Evolutionary conservation across 2,329 filamentous ascomycete species (phyloP).

Genomic region (Fonsecaea pugnacius): DNA sequence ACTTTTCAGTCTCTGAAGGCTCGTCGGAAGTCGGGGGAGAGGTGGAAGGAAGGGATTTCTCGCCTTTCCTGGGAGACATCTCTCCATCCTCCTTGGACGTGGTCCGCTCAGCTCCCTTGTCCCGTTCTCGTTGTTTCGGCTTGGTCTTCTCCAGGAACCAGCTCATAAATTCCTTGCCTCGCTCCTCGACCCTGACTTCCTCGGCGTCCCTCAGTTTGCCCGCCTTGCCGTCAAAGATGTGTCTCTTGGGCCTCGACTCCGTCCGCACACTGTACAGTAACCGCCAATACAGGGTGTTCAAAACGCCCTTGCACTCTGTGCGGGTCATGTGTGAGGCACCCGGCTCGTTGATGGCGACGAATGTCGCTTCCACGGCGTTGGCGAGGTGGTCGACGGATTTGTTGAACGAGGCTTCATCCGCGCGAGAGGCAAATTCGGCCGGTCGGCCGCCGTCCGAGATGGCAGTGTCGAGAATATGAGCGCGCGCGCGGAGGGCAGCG

Average conservation of each 20-base stretch:
- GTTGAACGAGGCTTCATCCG: slow-evolving; percentile 65
- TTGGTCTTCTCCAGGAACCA: slow-evolving; percentile 26
- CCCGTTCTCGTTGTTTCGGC: not conserved
- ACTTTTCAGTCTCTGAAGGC: slow-evolving; percentile 26
- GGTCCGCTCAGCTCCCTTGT: not conserved
- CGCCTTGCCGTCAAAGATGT: slow-evolving; percentile 42
- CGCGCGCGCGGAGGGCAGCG: slow-evolving; percentile 65
- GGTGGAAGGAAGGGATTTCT: not conserved
- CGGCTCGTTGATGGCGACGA: slow-evolving; percentile 70
- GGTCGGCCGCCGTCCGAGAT: slow-evolving; percentile 65
- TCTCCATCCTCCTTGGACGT: not conserved
- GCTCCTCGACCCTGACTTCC: slow-evolving; percentile 30
- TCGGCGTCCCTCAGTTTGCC: slow-evolving; percentile 26
- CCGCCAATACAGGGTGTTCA: slow-evolving; percentile 76
- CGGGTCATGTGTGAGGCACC: slow-evolving; percentile 73
- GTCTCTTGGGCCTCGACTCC: slow-evolving; percentile 59
- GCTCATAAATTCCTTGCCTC: slow-evolving; percentile 33
- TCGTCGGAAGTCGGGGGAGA: slow-evolving; percentile 12
- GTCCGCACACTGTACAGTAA: slow-evolving; percentile 73
- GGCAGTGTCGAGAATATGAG: slow-evolving; percentile 73
- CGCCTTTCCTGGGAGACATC: not conserved
- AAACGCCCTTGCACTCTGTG: slow-evolving; percentile 74
- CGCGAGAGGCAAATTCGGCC: slow-evolving; percentile 37
- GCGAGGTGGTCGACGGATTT: slow-evolving; percentile 70
- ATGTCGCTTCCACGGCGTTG: slow-evolving; percentile 60